Evolutionary conservation across 352 stramenopile species (phyloP).

Genomic region (Globisporangium echinulatum): DNA sequence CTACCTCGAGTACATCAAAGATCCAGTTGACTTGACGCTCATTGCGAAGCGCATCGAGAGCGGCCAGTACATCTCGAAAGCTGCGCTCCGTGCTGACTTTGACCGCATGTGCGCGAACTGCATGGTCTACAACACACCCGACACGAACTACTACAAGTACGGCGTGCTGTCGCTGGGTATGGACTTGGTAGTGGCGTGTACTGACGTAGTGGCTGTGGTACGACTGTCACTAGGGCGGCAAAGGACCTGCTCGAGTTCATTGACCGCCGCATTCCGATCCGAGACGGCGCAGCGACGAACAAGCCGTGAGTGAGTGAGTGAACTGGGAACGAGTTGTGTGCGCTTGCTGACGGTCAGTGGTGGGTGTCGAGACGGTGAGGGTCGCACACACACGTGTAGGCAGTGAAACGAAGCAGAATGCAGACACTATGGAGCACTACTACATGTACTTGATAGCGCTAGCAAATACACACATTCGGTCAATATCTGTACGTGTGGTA

Average conservation of each 20-base stretch:
- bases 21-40: constrained; percentile 89
- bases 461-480: no score
- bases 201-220: not conserved
- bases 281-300: no score
- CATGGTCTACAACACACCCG: constrained; percentile 94
- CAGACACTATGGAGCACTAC: no score
- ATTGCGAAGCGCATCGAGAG: constrained; percentile 81
- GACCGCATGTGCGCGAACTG: constrained; percentile 97
- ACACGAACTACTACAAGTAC: constrained; percentile 96
- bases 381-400: no score
- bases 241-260: constrained; percentile 78
- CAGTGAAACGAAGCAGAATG: no score
- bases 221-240: constrained; percentile 34
- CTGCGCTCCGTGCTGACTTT: constrained; percentile 92
- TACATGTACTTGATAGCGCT: no score
- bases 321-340: no score
- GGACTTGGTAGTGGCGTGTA: not conserved
- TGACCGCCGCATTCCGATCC: constrained; percentile 51
- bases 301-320: no score
- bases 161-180: constrained; percentile 1
- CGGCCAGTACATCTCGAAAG: constrained; percentile 87
- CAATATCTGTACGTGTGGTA: no score
- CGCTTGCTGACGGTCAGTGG: no score
- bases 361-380: no score
- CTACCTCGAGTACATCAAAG: constrained; percentile 96